These are phyloP conservation scores for Irineochytrium annulatum DNA, from an alignment of 192 early-diverging fungal genomes.

Conservation along the genomic window DNA sequence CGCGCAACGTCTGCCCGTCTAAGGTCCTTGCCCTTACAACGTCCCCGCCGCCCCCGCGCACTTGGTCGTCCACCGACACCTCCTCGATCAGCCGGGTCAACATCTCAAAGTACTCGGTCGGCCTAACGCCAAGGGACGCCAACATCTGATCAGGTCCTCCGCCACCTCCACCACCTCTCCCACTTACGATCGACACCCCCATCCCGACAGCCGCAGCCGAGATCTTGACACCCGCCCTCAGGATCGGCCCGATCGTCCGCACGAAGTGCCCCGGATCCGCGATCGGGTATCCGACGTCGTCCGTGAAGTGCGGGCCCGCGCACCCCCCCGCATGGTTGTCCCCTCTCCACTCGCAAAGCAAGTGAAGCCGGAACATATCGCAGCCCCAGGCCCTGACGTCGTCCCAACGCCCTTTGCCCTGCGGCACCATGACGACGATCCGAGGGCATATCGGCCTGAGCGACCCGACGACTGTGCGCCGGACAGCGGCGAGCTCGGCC, in stretches of 20 bases:
- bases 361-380: conserved; percentile 1
- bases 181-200: not conserved
- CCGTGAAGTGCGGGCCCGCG: conserved; percentile 1
- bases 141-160: not conserved
- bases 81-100: not conserved
- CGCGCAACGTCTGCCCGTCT: conserved; percentile 1
- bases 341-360: conserved; percentile 4
- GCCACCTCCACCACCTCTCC: not conserved
- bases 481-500: no score
- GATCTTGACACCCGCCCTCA: not conserved
- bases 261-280: not conserved
- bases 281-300: not conserved
- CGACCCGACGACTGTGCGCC: no score
- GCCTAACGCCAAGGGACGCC: not conserved
- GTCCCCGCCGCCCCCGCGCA: not conserved
- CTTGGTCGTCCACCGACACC: not conserved
- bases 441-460: not conserved
- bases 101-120: conserved; percentile 5
- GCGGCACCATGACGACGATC: not conserved
- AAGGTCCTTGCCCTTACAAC: not conserved
- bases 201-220: not conserved
- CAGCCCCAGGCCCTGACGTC: not conserved
- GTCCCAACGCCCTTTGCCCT: not conserved
- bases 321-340: not conserved
- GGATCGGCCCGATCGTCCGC: not conserved